A percentile compares a stretch with the other conserved stretches of the same genome.
Evolutionary conservation across 345 rosid genomes (phyloP).

Genomic region (Citrus sinensis): DNA sequence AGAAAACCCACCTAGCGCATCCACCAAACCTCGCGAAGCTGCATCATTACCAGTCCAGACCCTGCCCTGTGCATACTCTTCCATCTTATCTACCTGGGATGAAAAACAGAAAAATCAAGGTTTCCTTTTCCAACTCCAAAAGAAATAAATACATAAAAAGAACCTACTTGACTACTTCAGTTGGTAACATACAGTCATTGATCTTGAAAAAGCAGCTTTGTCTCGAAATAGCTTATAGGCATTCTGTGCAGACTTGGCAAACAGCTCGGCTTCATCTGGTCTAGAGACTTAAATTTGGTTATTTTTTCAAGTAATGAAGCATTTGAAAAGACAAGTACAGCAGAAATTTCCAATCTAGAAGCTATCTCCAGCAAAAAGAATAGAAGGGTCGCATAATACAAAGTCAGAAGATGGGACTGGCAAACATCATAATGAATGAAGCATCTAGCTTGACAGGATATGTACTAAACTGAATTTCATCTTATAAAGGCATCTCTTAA

Average conservation of each 20-base stretch:
- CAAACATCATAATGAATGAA: background rate
- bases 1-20: constrained; percentile 86
- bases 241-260: constrained; percentile 78
- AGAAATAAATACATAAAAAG: background rate
- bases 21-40: constrained; percentile 72
- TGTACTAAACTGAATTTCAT: constrained; percentile 4
- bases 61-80: constrained; percentile 95
- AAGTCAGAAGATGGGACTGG: background rate
- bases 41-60: constrained; percentile 97
- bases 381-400: background rate
- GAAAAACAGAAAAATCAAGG: background rate
- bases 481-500: background rate
- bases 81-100: constrained; percentile 75
- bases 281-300: constrained; percentile 36
- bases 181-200: constrained; percentile 62
- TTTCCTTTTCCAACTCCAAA: background rate
- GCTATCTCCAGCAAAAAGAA: background rate
- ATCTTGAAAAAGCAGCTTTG: constrained; percentile 88
- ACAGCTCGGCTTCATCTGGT: constrained; percentile 88
- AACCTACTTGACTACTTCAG: background rate
- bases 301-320: background rate
- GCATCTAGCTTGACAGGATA: background rate
- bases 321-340: background rate
- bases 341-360: background rate
- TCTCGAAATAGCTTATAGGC: constrained; percentile 76